A percentile compares a stretch with the other conserved stretches of the same genome.
Evolutionary conservation across 441 rosid species (phyloP).

Genomic region (Cnidoscolus chayamansa): DNA sequence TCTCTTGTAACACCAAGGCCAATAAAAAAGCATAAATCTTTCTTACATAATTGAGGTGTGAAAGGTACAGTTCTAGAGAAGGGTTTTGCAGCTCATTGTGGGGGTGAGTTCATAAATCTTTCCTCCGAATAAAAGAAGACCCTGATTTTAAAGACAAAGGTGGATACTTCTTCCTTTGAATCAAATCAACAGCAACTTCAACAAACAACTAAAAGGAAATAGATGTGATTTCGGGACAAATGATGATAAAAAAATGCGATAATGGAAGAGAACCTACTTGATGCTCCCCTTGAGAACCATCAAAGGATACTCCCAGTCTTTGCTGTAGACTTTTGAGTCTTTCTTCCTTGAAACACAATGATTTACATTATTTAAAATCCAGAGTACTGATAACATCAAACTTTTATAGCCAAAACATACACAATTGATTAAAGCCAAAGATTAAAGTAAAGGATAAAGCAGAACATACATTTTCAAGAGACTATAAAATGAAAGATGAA

Average conservation of each 20-base stretch:
- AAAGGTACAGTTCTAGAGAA: background rate
- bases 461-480: background rate
- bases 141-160: background rate
- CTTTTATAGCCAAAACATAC: background rate
- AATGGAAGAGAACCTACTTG: slow-evolving; percentile 47
- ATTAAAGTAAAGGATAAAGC: too few species aligned
- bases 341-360: slow-evolving; percentile 54
- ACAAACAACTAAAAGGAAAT: background rate
- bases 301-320: slow-evolving; percentile 70
- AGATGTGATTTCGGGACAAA: background rate
- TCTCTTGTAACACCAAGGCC: too few species aligned
- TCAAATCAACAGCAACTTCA: too few species aligned
- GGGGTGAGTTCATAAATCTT: background rate
- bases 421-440: background rate
- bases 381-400: background rate
- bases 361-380: slow-evolving; percentile 19
- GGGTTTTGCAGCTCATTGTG: background rate
- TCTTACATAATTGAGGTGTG: too few species aligned
- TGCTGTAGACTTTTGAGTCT: slow-evolving; percentile 64
- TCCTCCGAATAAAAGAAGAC: background rate
- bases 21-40: too few species aligned
- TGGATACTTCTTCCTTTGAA: too few species aligned
- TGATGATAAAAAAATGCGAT: background rate
- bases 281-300: slow-evolving; percentile 78
- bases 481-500: too few species aligned